Percentiles rank a stretch among this genome's conserved stretches.
Evolutionary conservation across 805 yeast species (phyloP).

Genomic region (Kregervanrija pseudodelftensis): DNA sequence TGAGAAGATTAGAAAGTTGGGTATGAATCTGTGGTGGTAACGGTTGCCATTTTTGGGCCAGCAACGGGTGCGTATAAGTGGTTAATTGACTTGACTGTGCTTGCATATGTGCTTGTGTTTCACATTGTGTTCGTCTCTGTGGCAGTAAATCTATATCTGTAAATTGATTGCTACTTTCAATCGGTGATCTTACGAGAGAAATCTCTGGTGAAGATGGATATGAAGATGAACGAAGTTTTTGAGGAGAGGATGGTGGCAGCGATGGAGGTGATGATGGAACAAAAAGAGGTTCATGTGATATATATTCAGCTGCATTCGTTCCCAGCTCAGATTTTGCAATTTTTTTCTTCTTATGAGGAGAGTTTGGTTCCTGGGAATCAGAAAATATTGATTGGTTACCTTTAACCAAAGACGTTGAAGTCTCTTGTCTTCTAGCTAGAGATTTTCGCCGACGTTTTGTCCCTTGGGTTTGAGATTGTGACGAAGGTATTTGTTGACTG

Average conservation of each 20-base stretch:
- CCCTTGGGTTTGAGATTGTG: not conserved
- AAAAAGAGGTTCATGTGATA: too few relatives aligned
- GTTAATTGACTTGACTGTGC: not conserved
- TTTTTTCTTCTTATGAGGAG: not conserved
- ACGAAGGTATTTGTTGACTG: slow-evolving; percentile 6
- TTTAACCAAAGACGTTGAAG: slow-evolving; percentile 6
- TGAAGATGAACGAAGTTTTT: too few relatives aligned
- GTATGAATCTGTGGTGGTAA: slow-evolving; percentile 2
- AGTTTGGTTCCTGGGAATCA: not conserved
- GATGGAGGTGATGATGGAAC: too few relatives aligned
- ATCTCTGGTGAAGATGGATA: too few relatives aligned
- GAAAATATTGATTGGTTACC: slow-evolving; percentile 10
- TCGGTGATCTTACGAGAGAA: too few relatives aligned
- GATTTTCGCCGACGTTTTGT: not conserved
- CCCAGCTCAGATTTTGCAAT: not conserved
- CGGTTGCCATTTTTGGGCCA: slow-evolving; percentile 6
- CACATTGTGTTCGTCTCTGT: not conserved
- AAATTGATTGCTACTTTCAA: too few relatives aligned
- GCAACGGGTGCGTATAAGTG: slow-evolving; percentile 5
- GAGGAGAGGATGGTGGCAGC: too few relatives aligned
- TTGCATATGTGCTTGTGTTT: not conserved
- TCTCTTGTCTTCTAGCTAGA: slow-evolving; percentile 1
- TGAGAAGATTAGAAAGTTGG: slow-evolving; percentile 6
- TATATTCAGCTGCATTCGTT: not conserved
- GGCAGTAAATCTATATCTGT: not conserved